Evolutionary conservation across 768 basidiomycete genomes (phyloP).

Genomic region (Kwoniella pini): DNA sequence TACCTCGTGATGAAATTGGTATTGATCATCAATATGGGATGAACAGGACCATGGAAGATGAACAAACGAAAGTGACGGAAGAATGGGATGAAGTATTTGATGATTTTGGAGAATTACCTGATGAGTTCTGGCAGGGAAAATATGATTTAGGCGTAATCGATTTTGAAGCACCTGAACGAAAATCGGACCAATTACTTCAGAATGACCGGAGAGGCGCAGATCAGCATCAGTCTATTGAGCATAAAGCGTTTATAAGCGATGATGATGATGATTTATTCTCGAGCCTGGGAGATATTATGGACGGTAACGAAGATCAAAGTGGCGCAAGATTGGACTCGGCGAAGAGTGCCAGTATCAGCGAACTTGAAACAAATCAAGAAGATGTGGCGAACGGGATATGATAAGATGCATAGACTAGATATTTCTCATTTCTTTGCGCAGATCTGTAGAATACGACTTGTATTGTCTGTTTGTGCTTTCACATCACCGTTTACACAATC

Average conservation of each 20-base stretch:
- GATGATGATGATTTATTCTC: neutral
- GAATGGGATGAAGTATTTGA: slow-evolving; percentile 19
- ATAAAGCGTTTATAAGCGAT: neutral
- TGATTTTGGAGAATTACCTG: slow-evolving; percentile 24
- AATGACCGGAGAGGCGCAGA: neutral
- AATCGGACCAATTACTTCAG: neutral
- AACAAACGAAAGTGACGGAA: neutral
- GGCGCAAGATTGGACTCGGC: too few relatives aligned
- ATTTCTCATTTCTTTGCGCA: too few relatives aligned
- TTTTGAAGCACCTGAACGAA: neutral
- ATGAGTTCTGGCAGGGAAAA: slow-evolving; percentile 21
- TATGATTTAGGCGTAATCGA: neutral
- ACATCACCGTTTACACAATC: too few relatives aligned
- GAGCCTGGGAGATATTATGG: too few relatives aligned
- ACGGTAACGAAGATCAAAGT: too few relatives aligned
- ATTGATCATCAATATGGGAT: neutral
- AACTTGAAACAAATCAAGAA: too few relatives aligned
- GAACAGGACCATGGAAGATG: neutral
- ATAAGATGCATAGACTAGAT: too few relatives aligned
- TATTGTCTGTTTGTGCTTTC: too few relatives aligned
- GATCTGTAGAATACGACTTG: too few relatives aligned
- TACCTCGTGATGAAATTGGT: neutral
- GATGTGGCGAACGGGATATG: too few relatives aligned
- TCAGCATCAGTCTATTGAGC: too few relatives aligned
- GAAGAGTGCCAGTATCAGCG: too few relatives aligned